phyloP scores from a whole-genome alignment of 768 basidiomycete species.

The Coprinopsis marcescibilis region DNA sequence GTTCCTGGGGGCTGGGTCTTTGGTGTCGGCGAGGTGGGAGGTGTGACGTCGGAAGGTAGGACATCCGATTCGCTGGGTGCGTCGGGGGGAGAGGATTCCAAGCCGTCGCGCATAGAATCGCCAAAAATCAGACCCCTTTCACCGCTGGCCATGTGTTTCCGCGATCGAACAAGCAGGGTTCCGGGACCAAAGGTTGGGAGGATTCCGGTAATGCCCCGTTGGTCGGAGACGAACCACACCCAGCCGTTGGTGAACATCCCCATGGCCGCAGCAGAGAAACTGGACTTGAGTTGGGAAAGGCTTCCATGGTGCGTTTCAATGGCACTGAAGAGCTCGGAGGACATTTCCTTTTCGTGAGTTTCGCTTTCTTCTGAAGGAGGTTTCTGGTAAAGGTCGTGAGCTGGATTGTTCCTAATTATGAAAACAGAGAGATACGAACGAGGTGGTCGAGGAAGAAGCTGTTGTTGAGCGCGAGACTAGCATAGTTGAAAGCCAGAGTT shows the following conservation, averaged over 20 bases:
- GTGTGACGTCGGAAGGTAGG: too few relatives aligned
- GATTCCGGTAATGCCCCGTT: conserved; percentile 53
- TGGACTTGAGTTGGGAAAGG: conserved; percentile 63
- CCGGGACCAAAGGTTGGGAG: conserved; percentile 86
- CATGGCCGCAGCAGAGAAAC: conserved; percentile 67
- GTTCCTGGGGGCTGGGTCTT: conserved; percentile 24
- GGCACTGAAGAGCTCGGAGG: conserved; percentile 19
- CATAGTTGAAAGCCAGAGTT: conserved; percentile 82
- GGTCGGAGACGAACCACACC: conserved; percentile 83
- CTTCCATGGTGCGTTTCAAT: conserved; percentile 55
- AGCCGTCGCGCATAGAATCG: conserved; percentile 11
- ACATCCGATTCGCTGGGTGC: conserved; percentile 10
- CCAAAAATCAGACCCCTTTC: conserved; percentile 16
- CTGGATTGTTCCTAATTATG: neutral
- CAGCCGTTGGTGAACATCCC: conserved; percentile 80
- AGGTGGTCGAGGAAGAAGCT: conserved; percentile 87
- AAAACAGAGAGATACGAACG: conserved; percentile 42
- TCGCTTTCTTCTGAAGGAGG: conserved; percentile 30
- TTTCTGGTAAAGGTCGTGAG: conserved; percentile 27
- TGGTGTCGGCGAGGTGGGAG: conserved; percentile 18
- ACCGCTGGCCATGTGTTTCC: conserved; percentile 26
- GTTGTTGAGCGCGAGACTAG: conserved; percentile 90
- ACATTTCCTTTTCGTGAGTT: conserved; percentile 35
- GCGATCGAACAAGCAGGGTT: conserved; percentile 74
- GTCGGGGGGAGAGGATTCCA: neutral